Conservation (phyloP, 192 early-diverging fungal species). For the Umbelopsis vinacea region DNA sequence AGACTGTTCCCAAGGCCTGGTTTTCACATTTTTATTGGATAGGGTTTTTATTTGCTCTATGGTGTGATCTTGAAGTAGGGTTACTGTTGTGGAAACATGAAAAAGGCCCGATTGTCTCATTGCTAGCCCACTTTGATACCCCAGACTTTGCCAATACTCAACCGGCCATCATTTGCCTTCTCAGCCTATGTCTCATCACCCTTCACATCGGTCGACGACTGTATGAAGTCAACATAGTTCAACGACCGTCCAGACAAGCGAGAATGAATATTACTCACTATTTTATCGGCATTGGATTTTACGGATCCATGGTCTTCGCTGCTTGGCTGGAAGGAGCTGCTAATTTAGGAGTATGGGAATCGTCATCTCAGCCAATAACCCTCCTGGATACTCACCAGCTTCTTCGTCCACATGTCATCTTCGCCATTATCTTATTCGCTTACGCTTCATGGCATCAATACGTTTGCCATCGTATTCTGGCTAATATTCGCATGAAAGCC, state of each 20-base stretch:
- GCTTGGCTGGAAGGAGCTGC: conserved; percentile 52
- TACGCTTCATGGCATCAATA: conserved; percentile 70
- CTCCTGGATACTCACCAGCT: conserved; percentile 34
- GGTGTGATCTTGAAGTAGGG: conserved; percentile 27
- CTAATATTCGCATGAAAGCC: conserved; percentile 48
- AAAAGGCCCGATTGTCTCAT: conserved; percentile 9
- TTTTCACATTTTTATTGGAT: conserved; percentile 60
- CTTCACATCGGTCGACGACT: conserved; percentile 47
- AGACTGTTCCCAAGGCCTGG: conserved; percentile 53
- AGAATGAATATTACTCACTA: conserved; percentile 70
- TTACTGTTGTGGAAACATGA: neutral
- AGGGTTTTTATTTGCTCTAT: conserved; percentile 41
- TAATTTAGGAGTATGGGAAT: conserved; percentile 36
- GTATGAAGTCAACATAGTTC: conserved; percentile 53
- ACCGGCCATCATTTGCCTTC: conserved; percentile 6
- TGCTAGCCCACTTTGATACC: conserved; percentile 22
- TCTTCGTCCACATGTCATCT: conserved; percentile 29
- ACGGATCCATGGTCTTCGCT: conserved; percentile 56
- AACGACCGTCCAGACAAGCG: conserved; percentile 45
- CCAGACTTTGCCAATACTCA: neutral
- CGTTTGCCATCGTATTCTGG: conserved; percentile 69
- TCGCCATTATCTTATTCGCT: conserved; percentile 48
- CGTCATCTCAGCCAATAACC: neutral
- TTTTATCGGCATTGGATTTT: conserved; percentile 65
- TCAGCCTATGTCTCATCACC: conserved; percentile 43